Evolutionary conservation across 805 yeast species (phyloP).

Genomic region (Teunomyces barrocoloradensis): DNA sequence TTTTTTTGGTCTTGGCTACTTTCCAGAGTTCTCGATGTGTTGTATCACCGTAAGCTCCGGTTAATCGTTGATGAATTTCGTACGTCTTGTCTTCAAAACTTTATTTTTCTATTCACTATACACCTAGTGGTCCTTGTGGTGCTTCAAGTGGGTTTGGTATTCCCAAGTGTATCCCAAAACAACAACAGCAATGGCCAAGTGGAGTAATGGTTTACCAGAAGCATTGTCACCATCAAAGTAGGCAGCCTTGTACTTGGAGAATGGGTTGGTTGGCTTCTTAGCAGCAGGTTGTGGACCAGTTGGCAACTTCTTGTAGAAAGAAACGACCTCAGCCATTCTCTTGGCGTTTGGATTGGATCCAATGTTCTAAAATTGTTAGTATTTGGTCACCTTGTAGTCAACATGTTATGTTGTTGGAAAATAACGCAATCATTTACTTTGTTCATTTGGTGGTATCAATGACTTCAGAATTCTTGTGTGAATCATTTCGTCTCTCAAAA

Average conservation of each 20-base stretch:
- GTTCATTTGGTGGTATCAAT: too few relatives aligned
- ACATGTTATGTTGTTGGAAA: background rate
- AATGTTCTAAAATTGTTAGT: conserved; percentile 60
- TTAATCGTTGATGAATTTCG: too few relatives aligned
- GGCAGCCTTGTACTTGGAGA: conserved; percentile 80
- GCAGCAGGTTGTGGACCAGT: conserved; percentile 84
- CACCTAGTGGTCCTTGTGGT: conserved; percentile 17
- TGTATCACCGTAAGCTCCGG: background rate
- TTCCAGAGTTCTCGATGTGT: background rate
- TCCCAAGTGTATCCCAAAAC: conserved; percentile 86
- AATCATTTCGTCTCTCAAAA: background rate
- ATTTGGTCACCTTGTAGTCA: conserved; percentile 3
- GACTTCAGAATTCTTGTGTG: conserved; percentile 6
- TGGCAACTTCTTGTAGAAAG: conserved; percentile 94
- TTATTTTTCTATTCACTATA: background rate
- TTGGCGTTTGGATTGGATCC: conserved; percentile 96
- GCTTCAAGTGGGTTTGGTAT: conserved; percentile 82
- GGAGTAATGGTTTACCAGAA: conserved; percentile 78
- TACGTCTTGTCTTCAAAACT: background rate
- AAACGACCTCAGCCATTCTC: conserved; percentile 92
- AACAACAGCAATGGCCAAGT: conserved; percentile 66
- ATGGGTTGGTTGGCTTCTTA: conserved; percentile 61
- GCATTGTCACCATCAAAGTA: conserved; percentile 83
- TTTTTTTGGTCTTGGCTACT: background rate
- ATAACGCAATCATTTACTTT: background rate